Conservation (phyloP, 768 basidiomycete species). For the Trametes punicea region DNA sequence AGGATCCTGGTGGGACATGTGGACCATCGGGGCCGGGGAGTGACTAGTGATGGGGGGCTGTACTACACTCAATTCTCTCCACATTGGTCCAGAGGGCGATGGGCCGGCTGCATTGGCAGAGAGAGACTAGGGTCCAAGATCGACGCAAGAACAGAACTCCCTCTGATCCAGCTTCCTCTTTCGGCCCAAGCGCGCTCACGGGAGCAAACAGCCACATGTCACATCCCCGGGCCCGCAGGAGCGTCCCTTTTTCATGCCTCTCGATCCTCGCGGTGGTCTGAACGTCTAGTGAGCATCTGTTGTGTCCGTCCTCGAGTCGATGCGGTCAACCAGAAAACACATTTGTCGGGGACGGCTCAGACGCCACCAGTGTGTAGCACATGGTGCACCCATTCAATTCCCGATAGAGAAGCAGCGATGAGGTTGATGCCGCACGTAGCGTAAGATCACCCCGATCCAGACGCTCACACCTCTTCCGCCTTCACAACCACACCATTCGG, state of each 20-base stretch:
- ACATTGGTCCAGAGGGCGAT: neutral
- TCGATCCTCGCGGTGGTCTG: neutral
- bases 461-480: slow-evolving; percentile 5
- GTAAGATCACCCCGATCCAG: neutral
- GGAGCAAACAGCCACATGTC: neutral
- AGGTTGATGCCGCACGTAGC: neutral
- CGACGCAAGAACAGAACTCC: neutral
- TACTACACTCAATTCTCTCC: slow-evolving; percentile 3
- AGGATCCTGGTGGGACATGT: slow-evolving; percentile 1
- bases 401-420: neutral
- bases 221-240: neutral
- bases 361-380: neutral
- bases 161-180: slow-evolving; percentile 4
- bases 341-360: too few relatives aligned
- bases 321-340: too few relatives aligned
- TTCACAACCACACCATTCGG: slow-evolving; percentile 10
- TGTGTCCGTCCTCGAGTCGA: too few relatives aligned
- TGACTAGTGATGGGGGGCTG: slow-evolving; percentile 6
- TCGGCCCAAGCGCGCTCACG: neutral
- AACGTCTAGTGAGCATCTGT: too few relatives aligned
- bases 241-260: neutral
- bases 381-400: neutral
- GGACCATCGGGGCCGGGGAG: slow-evolving; percentile 1
- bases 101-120: neutral
- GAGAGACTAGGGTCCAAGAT: neutral